Evolutionary conservation across 441 rosid species (phyloP), one percentile per base, ranked within the genome.

Genomic region (Brassica hybrid): DNA sequence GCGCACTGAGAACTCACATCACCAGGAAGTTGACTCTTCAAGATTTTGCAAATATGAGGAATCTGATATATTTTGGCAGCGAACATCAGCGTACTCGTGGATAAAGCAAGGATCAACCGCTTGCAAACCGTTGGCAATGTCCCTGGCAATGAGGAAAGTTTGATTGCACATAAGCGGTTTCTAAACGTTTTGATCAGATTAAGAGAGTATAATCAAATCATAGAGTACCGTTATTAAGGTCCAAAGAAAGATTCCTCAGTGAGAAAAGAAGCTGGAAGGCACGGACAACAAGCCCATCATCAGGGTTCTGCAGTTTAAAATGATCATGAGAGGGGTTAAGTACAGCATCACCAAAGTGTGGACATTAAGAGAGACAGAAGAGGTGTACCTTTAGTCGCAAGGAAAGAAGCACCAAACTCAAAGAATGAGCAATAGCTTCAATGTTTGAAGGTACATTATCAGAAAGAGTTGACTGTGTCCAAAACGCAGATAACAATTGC

Each of bases 371-470:
- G 76, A 71, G 34, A 23, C 36, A 30, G 4, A 14, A 4, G 36
- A 54, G 34, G 32, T 80, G 63, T 4, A 95, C 99, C 94, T 89
- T 88, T 80, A 91, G 43, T 13, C 88, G 91, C 13, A 90, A 86
- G 60, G 98, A 92, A 83, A 90, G 85, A 68, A 91, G 83, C 41
- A 90, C 85, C 81, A 91, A 62, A 72, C 75, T 80, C 72, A 89
- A 88, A 70, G 98, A 96, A 85, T 90, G 97, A 79, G 93, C 93
- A 76, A 96, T 91, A 69, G 98, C 96, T 87, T 92, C 96, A 76
- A 94, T 41, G 84, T 92, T 92, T 71, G 96, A 86, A 67, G 99
- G 98, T 82, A 80, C 74, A 75, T 88, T 92, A 83, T 96, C 96
- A 0, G 96, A 86, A 75, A 89, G 87, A 50, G 83, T 82, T 5